A percentile compares a stretch with the other conserved stretches of the same genome.
phyloP scores from a whole-genome alignment of 2,329 filamentous ascomycete species.

The Alternaria brassicae region DNA sequence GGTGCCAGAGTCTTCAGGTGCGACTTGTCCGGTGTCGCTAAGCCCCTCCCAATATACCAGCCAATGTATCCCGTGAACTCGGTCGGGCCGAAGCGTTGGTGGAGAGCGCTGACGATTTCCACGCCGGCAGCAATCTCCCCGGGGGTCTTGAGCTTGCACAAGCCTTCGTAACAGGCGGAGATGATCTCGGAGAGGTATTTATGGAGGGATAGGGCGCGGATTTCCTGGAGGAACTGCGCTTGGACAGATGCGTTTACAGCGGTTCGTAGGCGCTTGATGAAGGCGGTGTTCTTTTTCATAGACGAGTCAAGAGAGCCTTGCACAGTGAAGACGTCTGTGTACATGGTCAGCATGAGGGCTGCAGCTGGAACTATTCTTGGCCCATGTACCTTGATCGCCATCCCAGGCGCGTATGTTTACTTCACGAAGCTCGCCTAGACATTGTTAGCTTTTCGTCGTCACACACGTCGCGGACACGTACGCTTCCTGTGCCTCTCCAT shows the following conservation, averaged over 20 bases:
- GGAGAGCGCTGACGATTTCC: slow-evolving; percentile 92
- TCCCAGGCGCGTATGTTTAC: slow-evolving; percentile 88
- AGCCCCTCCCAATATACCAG: slow-evolving; percentile 89
- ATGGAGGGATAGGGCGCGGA: slow-evolving; percentile 86
- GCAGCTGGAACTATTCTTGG: slow-evolving; percentile 13
- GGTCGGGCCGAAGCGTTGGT: slow-evolving; percentile 88
- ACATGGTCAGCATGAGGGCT: slow-evolving; percentile 27
- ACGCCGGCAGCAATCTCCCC: slow-evolving; percentile 92
- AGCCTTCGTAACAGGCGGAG: slow-evolving; percentile 91
- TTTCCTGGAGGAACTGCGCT: slow-evolving; percentile 85
- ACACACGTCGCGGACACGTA: slow-evolving; percentile 29
- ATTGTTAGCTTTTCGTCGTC: slow-evolving; percentile 27
- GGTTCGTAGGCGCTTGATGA: slow-evolving; percentile 94
- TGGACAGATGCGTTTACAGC: slow-evolving; percentile 82
- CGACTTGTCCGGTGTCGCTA: slow-evolving; percentile 88
- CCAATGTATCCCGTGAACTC: slow-evolving; percentile 92
- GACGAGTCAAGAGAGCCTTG: slow-evolving; percentile 87
- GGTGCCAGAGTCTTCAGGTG: slow-evolving; percentile 77
- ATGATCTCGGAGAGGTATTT: slow-evolving; percentile 98
- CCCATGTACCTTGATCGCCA: slow-evolving; percentile 76
- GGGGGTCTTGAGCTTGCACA: slow-evolving; percentile 88
- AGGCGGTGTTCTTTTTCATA: slow-evolving; percentile 96
- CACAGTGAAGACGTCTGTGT: slow-evolving; percentile 76
- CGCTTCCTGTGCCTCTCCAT: slow-evolving; percentile 61
- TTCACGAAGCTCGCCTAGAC: slow-evolving; percentile 83